Base-by-base conservation (phyloP, 164 flowering plant species). In the Hamamelis virginiana region DNA sequence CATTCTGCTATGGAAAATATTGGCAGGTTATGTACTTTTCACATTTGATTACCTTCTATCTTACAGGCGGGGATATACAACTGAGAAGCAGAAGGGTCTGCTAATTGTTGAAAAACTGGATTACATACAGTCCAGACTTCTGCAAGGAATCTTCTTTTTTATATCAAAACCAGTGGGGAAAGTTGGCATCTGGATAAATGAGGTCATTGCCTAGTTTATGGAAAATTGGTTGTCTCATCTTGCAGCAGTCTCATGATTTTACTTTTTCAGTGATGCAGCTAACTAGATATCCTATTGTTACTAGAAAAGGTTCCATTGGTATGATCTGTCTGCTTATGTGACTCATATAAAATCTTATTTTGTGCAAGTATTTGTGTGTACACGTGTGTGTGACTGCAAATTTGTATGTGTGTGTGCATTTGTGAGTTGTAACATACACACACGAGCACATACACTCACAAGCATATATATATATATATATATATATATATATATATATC, bases 1-100 rank as follows among this genome's bases (percentile, higher is more conserved):
- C 19, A 22, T 50, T 59, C 28, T 16, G 10, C 12, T 18, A 19
- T 15, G 25, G 13, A 18, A 9, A 10, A 9, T 43, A 18, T 53
- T 53, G 26, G 50, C 61, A 27, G 16, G 45, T 48, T 59, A 23
- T 58, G 11, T 59, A 28, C 44, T 62, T 73, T 21, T 38, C 45
- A 14, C 53, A 44, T 66, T 16, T 77, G 26, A 61, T 69, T 69
- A 59, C 67, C 64, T 72, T 66, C 66, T 72, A 28, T 70, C 27
- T n/a, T 79, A 25, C 82, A 92, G 97, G 87, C 87, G 97, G 16
- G 98, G 97, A 33, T 94, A 90, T 80, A 76, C 91, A 75, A 83
- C 93, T 65, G 98, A 94, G 81, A 91, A 82, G 81, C 90, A 94
- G 83, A 88, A 84, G 71, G 98, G 98, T 25, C 74, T 87, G 21